Evolutionary conservation across 2,329 filamentous ascomycete genomes (phyloP).

Genomic region (Bipolaris sorokiniana): DNA sequence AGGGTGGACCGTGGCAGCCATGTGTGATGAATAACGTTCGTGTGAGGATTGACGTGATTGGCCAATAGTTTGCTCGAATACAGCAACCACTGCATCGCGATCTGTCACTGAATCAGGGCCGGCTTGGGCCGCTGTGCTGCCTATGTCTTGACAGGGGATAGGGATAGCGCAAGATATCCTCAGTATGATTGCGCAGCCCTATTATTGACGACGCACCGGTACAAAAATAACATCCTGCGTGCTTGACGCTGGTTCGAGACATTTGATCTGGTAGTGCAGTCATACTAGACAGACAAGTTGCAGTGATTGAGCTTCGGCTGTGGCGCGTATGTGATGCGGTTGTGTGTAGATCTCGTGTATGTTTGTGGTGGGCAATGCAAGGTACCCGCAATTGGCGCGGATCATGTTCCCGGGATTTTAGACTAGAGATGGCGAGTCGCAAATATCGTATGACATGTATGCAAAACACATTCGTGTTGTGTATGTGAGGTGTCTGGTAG

Average conservation of each 20-base stretch:
- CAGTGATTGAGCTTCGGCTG: constrained; percentile 1
- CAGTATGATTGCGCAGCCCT: neutral
- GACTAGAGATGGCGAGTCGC: neutral
- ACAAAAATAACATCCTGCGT: neutral
- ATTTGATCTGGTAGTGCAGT: neutral
- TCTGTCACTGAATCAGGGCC: neutral
- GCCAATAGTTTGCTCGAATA: neutral
- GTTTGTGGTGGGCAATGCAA: constrained; percentile 7
- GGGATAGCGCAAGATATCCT: neutral
- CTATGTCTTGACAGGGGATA: neutral
- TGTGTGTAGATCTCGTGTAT: constrained; percentile 7
- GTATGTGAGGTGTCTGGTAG: neutral
- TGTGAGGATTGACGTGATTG: neutral
- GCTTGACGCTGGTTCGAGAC: neutral
- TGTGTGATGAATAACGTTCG: neutral
- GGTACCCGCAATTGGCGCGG: constrained; percentile 15
- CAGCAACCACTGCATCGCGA: neutral
- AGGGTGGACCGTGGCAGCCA: neutral
- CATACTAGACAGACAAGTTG: neutral
- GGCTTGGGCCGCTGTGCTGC: neutral
- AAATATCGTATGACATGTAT: neutral
- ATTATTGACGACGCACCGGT: neutral
- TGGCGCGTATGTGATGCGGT: constrained; percentile 5
- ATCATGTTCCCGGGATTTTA: neutral
- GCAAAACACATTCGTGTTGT: neutral